Percentiles rank a stretch among this genome's conserved stretches.
Evolutionary conservation across 352 stramenopile species (phyloP).

Genomic region (Globisporangium barbulae): DNA sequence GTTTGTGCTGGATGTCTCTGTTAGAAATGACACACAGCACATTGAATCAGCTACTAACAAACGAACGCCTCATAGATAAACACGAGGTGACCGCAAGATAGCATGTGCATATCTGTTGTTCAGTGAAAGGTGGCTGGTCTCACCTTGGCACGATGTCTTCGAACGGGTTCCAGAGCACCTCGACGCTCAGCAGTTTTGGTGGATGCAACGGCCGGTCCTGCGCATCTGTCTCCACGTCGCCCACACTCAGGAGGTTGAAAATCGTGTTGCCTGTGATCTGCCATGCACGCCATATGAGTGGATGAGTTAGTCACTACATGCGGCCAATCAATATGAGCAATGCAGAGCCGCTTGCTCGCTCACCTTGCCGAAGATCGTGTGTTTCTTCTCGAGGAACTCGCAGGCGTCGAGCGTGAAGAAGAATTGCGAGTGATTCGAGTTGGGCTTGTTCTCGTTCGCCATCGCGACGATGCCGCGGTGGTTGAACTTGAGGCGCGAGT

Average conservation of each 20-base stretch:
- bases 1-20: slow-evolving; percentile 27
- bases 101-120: neutral
- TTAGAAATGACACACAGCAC: neutral
- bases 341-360: neutral
- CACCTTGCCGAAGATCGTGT: slow-evolving; percentile 92
- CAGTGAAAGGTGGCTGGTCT: neutral
- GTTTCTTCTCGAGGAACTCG: slow-evolving; percentile 93
- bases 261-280: slow-evolving; percentile 95
- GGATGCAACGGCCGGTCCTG: slow-evolving; percentile 79
- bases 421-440: slow-evolving; percentile 94
- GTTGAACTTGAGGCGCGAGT: slow-evolving; percentile 94
- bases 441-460: slow-evolving; percentile 86
- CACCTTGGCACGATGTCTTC: slow-evolving; percentile 90
- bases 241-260: slow-evolving; percentile 96
- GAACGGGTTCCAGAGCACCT: slow-evolving; percentile 95
- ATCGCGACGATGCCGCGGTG: slow-evolving; percentile 95
- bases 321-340: neutral
- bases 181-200: slow-evolving; percentile 75
- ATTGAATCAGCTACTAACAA: neutral
- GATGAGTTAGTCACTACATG: neutral
- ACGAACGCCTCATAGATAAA: neutral
- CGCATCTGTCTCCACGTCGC: slow-evolving; percentile 82
- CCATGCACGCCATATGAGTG: slow-evolving; percentile 5
- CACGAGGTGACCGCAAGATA: neutral
- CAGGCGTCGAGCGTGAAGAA: slow-evolving; percentile 97